Conservation (phyloP, 2,329 filamentous ascomycete genomes). For the Alternaria gansuensis region DNA sequence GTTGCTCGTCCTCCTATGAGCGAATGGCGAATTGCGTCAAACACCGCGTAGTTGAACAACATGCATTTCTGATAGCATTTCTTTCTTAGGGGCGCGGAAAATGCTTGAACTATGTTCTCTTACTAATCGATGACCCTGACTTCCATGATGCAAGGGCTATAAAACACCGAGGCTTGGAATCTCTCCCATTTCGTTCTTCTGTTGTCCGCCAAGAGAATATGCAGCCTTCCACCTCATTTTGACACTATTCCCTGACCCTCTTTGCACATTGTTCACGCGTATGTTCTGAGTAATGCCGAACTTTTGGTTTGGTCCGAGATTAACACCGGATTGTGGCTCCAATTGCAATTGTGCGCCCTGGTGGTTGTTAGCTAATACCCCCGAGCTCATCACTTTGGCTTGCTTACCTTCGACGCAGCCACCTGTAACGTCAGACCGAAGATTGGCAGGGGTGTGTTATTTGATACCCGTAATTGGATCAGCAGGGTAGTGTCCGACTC, state of each 20-base stretch:
- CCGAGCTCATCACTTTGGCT: neutral
- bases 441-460: slow-evolving; percentile 75
- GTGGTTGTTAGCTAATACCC: slow-evolving; percentile 19
- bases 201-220: slow-evolving; percentile 74
- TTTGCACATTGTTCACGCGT: slow-evolving; percentile 76
- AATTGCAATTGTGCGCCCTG: slow-evolving; percentile 83
- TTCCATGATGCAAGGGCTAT: slow-evolving; percentile 51
- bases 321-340: slow-evolving; percentile 83
- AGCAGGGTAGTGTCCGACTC: slow-evolving; percentile 66
- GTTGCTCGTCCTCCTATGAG: slow-evolving; percentile 13
- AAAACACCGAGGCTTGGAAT: slow-evolving; percentile 80
- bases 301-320: slow-evolving; percentile 74
- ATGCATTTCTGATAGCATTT: neutral
- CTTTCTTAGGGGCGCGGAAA: neutral
- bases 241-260: slow-evolving; percentile 76
- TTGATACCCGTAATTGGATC: slow-evolving; percentile 84
- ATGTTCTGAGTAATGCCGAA: slow-evolving; percentile 85
- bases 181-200: slow-evolving; percentile 82
- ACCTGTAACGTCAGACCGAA: slow-evolving; percentile 87
- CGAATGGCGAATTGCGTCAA: neutral
- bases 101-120: slow-evolving; percentile 9
- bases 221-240: slow-evolving; percentile 90
- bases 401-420: slow-evolving; percentile 84
- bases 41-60: neutral
- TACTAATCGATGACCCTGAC: slow-evolving; percentile 6